Evolutionary conservation across 2,329 filamentous ascomycete species (phyloP), one percentile per base, ranked within the genome.

Genomic region (Fusarium caatingaense): DNA sequence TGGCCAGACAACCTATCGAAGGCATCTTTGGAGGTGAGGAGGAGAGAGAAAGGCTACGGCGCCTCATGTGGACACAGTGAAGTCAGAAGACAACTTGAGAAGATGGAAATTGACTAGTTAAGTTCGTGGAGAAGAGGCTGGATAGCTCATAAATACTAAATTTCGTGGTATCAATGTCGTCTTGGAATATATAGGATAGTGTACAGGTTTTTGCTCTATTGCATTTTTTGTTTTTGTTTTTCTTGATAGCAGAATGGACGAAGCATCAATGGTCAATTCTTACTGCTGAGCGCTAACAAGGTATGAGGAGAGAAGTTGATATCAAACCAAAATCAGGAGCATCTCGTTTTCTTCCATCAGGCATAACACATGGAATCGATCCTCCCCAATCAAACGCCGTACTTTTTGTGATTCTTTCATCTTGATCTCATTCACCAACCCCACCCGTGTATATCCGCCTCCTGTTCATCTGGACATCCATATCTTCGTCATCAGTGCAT

Each of bases 21-120:
- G 84, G 86, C 4, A 92, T 93, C 28, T 95, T 96, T 72, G 88
- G 86, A 1, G 86, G 85, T 0, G 83, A 89, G 5, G 80, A 83
- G 16, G 90, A 93, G 73, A 92, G 89, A 76, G 73, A 80, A 45
- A 82, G 88, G 58, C 74, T 93, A 57, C 80, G 82, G 42, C 72
- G 77, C 4, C 74, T 87, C 12, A 87, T 88, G 84, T 86, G 84
- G 84, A 63, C 63, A 34, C 69, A 37, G 37, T 53, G 32, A 53
- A 10, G 6, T 7, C 25, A 18, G 15, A 16, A 18, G 13, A 16
- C 20, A 20, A n/a, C 11, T 18, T 18, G 34, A n/a, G 10, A 11
- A 37, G 10, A 37, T n/a, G 10, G 32, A n/a, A 37, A 37, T 4
- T 7, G 10, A 18, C 34, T 7, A 12, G 34, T 37, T 6, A n/a